Evolutionary conservation across 2,329 filamentous ascomycete genomes (phyloP).

Genomic region (Samsoniella hepiali): DNA sequence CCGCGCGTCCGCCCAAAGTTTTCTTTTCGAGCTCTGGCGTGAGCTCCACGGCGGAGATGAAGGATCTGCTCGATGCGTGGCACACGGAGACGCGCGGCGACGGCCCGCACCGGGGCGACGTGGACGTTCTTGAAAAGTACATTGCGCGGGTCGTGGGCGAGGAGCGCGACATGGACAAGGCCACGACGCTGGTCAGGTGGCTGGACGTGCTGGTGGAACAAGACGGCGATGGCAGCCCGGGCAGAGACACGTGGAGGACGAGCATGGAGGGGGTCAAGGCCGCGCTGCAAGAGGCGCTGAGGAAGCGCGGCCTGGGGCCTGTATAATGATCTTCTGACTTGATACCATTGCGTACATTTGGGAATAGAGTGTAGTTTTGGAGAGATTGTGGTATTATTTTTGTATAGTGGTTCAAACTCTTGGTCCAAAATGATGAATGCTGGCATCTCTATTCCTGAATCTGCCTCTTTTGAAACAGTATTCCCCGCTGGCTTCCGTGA

Average conservation of each 20-base stretch:
- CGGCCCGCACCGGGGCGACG: slow-evolving; percentile 77
- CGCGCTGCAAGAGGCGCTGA: slow-evolving; percentile 54
- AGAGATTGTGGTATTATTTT: not conserved
- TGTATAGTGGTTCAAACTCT: not conserved
- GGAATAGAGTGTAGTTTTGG: not conserved
- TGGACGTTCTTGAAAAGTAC: slow-evolving; percentile 70
- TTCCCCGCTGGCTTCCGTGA: not conserved
- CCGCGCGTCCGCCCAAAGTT: slow-evolving; percentile 43
- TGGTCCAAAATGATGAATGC: not conserved
- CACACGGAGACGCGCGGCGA: slow-evolving; percentile 65
- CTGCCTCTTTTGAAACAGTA: not conserved
- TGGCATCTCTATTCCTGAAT: not conserved
- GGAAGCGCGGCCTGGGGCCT: slow-evolving; percentile 52
- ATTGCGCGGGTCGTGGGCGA: slow-evolving; percentile 67
- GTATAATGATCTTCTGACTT: slow-evolving; percentile 43
- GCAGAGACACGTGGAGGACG: slow-evolving; percentile 44
- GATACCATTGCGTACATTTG: slow-evolving; percentile 14
- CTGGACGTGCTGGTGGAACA: slow-evolving; percentile 54
- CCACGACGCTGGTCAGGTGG: slow-evolving; percentile 67
- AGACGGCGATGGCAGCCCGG: slow-evolving; percentile 35
- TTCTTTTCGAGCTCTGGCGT: slow-evolving; percentile 44
- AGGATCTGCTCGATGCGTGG: slow-evolving; percentile 75
- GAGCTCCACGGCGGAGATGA: slow-evolving; percentile 56
- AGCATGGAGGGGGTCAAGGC: slow-evolving; percentile 44
- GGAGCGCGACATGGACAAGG: slow-evolving; percentile 77